Percentiles rank a stretch among this genome's conserved stretches.
phyloP scores from a whole-genome alignment of 192 early-diverging fungal species.

The Gamsiella multidivaricata region DNA sequence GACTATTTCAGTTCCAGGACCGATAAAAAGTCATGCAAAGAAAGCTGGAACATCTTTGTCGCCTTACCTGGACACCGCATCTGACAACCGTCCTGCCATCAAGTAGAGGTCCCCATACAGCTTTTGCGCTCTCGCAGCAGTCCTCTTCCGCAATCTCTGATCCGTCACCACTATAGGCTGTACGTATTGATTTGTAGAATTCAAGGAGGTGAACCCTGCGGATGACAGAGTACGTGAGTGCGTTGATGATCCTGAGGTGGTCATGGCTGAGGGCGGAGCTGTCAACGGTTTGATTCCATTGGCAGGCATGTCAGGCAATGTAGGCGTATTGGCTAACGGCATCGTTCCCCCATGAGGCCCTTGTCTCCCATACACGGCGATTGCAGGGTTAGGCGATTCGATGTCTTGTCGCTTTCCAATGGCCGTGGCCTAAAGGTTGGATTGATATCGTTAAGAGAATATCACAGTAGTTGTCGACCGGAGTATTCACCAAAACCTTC shows the following conservation, averaged over 20 bases:
- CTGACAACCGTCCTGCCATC: constrained; percentile 75
- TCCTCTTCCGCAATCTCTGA: constrained; percentile 65
- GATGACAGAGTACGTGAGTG: constrained; percentile 55
- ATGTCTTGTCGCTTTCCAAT: constrained; percentile 72
- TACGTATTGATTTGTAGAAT: constrained; percentile 25
- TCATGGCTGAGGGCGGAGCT: constrained; percentile 59
- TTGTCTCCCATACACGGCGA: constrained; percentile 23
- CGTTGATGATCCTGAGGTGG: constrained; percentile 50
- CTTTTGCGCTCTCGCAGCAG: constrained; percentile 78
- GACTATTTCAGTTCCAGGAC: too few species aligned
- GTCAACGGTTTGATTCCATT: constrained; percentile 48
- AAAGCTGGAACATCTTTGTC: neutral
- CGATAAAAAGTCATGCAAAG: too few species aligned
- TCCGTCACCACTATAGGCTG: constrained; percentile 50
- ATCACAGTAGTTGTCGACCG: too few species aligned
- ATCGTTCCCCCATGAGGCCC: constrained; percentile 23
- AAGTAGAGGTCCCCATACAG: constrained; percentile 80
- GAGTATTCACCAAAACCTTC: too few species aligned
- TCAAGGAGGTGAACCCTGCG: constrained; percentile 29
- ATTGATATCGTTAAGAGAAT: neutral
- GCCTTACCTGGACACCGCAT: constrained; percentile 70
- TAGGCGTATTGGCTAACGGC: neutral
- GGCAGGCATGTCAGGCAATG: constrained; percentile 44
- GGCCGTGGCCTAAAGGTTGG: constrained; percentile 54
- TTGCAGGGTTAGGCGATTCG: constrained; percentile 53